Base-by-base conservation (phyloP, 225 moss, liverwort and hornwort genomes). In the Sphagnum tenellum region DNA sequence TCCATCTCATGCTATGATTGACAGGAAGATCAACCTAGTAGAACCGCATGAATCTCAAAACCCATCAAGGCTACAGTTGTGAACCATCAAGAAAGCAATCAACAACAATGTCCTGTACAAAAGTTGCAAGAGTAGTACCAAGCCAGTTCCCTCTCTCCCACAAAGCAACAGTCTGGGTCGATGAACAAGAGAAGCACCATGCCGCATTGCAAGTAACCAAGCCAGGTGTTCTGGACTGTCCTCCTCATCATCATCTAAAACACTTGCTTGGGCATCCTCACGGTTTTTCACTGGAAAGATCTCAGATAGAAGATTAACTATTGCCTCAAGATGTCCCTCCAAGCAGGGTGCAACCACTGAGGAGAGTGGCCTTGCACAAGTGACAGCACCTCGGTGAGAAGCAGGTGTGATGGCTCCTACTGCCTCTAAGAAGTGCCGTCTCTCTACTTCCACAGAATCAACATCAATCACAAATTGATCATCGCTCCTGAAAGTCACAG, bases 391-490 rank as follows among this genome's bases (percentile, higher is more conserved):
- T 52, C 90, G 82, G 73, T 90, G 88, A 49, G 90, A 82, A 14
- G 88, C 88, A 4, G 90, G 90, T 5, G 90, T 90, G 7, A 90
- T 90, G n/a, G 81, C 76, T 54, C 82, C 73, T 45, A 90, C 75
- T 8, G 88, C 90, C 73, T 90, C 90, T 80, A 88, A 59, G 56
- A 90, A 90, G 69, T 88, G 87, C 48, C 82, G 82, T 66, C 88
- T 79, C 71, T 83, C 88, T 63, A 90, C 90, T 57, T 90, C 88
- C 76, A 90, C 88, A 4, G 88, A 86, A 46, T 88, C 88, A 68
- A 90, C 85, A 70, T 90, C 88, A 54, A 90, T 85, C 67, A 90
- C 82, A 50, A 88, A 88, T 75, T 90, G 88, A n/a, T 90, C 90
- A 76, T 90, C 88, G 79, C 88, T 88, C 77, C 85, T 85, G 84